Evolutionary conservation across 805 yeast genomes (phyloP).

Genomic region (Yarrowia osloensis): DNA sequence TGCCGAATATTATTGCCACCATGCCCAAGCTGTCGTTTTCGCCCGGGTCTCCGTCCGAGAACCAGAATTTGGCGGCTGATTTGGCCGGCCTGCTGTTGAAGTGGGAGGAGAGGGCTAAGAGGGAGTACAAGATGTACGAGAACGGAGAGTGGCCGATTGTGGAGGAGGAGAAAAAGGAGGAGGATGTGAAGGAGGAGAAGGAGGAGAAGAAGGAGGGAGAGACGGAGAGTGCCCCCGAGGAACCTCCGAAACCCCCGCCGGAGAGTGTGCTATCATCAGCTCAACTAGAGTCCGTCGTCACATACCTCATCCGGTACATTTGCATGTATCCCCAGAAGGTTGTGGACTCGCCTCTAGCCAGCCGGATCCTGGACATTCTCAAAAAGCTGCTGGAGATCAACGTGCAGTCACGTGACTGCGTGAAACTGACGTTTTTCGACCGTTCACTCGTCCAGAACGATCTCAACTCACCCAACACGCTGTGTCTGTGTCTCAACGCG

Average conservation of each 20-base stretch:
- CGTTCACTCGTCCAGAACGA: constrained; percentile 81
- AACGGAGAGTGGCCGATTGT: constrained; percentile 1
- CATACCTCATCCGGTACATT: constrained; percentile 82
- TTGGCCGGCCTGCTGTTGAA: constrained; percentile 78
- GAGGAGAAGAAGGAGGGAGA: constrained; percentile 35
- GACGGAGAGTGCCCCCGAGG: constrained; percentile 36
- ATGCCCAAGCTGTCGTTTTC: constrained; percentile 85
- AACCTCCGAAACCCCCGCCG: constrained; percentile 47
- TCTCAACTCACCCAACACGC: constrained; percentile 55
- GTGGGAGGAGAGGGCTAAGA: constrained; percentile 67
- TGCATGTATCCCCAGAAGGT: constrained; percentile 85
- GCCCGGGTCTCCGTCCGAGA: constrained; percentile 76
- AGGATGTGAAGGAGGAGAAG: constrained; percentile 32
- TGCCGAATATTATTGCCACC: constrained; percentile 84
- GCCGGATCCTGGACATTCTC: constrained; percentile 75
- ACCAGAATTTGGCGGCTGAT: constrained; percentile 84
- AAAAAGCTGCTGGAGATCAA: constrained; percentile 69
- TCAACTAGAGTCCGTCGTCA: constrained; percentile 85
- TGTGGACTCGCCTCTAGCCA: constrained; percentile 78
- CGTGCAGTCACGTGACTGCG: constrained; percentile 44
- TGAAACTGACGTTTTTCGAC: constrained; percentile 84
- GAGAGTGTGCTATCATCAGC: constrained; percentile 67
- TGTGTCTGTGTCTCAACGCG: constrained; percentile 86
- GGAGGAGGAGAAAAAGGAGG: constrained; percentile 22
- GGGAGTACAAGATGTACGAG: constrained; percentile 32